Conservation (phyloP, 2,329 filamentous ascomycete genomes). For the Xylariaceae sp. region DNA sequence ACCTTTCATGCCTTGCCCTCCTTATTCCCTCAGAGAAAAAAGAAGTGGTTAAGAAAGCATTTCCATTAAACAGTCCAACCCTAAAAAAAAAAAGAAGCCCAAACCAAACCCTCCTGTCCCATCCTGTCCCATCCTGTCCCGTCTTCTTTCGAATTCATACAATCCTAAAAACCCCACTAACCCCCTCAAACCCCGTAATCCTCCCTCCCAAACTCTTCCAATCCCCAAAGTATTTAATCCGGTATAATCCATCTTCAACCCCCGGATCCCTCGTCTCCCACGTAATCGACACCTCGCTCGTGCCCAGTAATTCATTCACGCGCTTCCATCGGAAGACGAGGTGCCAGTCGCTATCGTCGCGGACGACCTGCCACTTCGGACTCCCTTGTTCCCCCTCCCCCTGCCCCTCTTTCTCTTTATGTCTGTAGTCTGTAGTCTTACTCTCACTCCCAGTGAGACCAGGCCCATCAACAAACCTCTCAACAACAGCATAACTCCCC, state of each 20-base stretch:
- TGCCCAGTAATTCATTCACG: constrained; percentile 62
- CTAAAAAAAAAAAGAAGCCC: background rate
- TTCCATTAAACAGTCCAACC: background rate
- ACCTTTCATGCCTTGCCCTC: too few species aligned
- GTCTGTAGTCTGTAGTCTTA: constrained; percentile 1
- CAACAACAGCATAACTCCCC: constrained; percentile 70
- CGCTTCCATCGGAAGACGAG: constrained; percentile 75
- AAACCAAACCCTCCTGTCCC: too few species aligned
- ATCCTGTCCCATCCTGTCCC: background rate
- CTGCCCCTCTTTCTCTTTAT: background rate
- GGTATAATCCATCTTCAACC: constrained; percentile 58
- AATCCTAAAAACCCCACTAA: constrained; percentile 48
- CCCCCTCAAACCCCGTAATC: constrained; percentile 64
- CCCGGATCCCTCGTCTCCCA: constrained; percentile 66
- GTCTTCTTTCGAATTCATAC: constrained; percentile 3
- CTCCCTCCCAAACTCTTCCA: constrained; percentile 58
- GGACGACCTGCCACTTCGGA: constrained; percentile 56
- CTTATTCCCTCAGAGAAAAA: too few species aligned
- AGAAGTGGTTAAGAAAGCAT: too few species aligned
- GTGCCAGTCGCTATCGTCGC: constrained; percentile 78
- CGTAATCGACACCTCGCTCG: constrained; percentile 66
- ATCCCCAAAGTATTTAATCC: constrained; percentile 77
- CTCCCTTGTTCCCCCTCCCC: background rate
- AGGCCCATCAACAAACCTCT: constrained; percentile 44
- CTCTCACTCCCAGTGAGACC: constrained; percentile 12